Percentiles rank a stretch among this genome's conserved stretches.
Conservation (phyloP, 805 yeast species). For the Henningerozyma blattae region DNA sequence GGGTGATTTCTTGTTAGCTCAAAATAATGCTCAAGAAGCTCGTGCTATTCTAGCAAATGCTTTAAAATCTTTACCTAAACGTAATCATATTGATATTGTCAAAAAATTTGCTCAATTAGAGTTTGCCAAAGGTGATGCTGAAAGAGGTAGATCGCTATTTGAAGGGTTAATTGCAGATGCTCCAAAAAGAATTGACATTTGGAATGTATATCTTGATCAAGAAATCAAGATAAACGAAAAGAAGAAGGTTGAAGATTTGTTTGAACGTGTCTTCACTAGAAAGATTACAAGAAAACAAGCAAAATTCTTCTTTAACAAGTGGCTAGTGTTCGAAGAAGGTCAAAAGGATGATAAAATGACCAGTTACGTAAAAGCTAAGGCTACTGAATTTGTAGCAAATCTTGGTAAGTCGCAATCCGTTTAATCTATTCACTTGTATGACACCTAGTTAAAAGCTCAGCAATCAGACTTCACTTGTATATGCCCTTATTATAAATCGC, state of each 20-base stretch:
- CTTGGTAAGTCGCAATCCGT: background rate
- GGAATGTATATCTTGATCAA: constrained; percentile 93
- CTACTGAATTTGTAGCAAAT: constrained; percentile 56
- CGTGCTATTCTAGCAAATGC: constrained; percentile 68
- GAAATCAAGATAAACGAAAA: constrained; percentile 66
- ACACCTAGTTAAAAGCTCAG: too few species aligned
- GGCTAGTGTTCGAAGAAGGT: constrained; percentile 73
- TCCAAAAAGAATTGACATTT: constrained; percentile 82
- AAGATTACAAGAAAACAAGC: constrained; percentile 82
- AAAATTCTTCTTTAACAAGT: constrained; percentile 85
- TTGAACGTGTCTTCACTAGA: constrained; percentile 60
- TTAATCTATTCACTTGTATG: background rate
- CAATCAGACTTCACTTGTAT: too few species aligned
- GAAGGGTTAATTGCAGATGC: constrained; percentile 86
- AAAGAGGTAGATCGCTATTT: constrained; percentile 87
- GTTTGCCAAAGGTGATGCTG: constrained; percentile 77
- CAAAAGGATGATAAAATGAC: constrained; percentile 54
- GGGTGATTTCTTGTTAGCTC: constrained; percentile 63
- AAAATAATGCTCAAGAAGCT: constrained; percentile 42
- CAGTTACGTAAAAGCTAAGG: constrained; percentile 84
- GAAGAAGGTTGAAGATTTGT: constrained; percentile 60
- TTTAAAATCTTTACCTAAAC: constrained; percentile 55
- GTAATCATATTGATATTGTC: constrained; percentile 68
- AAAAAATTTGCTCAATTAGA: constrained; percentile 84
- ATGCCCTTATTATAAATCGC: too few species aligned